These are phyloP conservation scores for Cordyceps fumosorosea DNA, from an alignment of 2,329 filamentous ascomycete species.

Conservation along the genomic window DNA sequence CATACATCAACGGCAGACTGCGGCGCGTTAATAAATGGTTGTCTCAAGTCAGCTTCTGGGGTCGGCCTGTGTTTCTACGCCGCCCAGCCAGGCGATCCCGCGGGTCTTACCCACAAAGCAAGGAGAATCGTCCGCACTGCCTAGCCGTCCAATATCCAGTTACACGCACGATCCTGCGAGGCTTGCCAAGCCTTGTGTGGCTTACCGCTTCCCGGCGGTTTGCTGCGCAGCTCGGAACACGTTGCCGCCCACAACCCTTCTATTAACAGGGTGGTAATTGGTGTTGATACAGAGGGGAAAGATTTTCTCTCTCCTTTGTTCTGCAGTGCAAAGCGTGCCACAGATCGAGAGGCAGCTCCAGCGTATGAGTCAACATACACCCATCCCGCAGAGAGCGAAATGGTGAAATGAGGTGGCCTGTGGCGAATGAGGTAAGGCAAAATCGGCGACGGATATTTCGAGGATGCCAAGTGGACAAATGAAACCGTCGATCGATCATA, in stretches of 20 bases:
- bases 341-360: too few relatives aligned
- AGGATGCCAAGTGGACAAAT: too few relatives aligned
- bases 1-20: not conserved
- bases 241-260: not conserved
- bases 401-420: too few relatives aligned
- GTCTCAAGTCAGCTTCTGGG: not conserved
- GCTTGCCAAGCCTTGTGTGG: conserved; percentile 1
- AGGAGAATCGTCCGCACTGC: not conserved
- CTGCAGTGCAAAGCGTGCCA: too few relatives aligned
- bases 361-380: too few relatives aligned
- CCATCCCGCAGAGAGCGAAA: too few relatives aligned
- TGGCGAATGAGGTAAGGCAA: too few relatives aligned
- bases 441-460: too few relatives aligned
- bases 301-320: too few relatives aligned
- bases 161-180: not conserved
- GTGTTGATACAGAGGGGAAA: not conserved
- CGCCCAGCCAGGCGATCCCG: not conserved
- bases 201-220: not conserved
- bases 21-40: not conserved
- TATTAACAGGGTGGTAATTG: not conserved
- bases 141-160: not conserved
- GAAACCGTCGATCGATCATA: too few relatives aligned
- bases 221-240: not conserved
- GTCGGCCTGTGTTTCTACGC: not conserved
- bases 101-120: not conserved